A percentile compares a stretch with the other conserved stretches of the same genome.
Conservation (phyloP, 2,329 filamentous ascomycete genomes). For the Diaporthe citrichinensis region DNA sequence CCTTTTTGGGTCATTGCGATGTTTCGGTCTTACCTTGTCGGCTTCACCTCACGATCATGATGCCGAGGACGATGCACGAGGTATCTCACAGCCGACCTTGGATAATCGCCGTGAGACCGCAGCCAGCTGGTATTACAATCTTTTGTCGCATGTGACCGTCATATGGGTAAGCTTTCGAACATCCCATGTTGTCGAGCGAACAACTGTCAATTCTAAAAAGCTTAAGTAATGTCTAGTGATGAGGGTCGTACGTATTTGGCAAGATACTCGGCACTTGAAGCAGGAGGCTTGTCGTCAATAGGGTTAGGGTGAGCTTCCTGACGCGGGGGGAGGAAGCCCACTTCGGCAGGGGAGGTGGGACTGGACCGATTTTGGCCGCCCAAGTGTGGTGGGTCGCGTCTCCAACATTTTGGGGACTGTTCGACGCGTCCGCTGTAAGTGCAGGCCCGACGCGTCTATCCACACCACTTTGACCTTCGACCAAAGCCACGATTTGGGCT, state of each 20-base stretch:
- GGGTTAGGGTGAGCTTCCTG: conserved; percentile 14
- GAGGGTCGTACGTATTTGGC: too few relatives aligned
- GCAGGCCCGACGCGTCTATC: conserved; percentile 37
- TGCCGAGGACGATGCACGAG: background rate
- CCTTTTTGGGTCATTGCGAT: background rate
- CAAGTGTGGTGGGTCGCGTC: conserved; percentile 14
- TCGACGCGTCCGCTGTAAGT: conserved; percentile 38
- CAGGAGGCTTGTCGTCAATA: background rate
- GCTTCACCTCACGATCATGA: background rate
- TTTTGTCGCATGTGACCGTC: background rate
- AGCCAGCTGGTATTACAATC: background rate
- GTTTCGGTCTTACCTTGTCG: background rate
- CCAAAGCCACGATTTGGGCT: background rate
- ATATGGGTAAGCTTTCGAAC: too few relatives aligned
- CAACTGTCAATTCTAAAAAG: background rate
- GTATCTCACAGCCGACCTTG: background rate
- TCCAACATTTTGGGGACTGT: conserved; percentile 3
- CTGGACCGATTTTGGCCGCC: too few relatives aligned
- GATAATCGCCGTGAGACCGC: background rate
- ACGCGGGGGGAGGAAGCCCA: background rate
- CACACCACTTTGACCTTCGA: conserved; percentile 13
- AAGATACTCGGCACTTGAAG: background rate
- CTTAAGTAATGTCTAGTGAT: background rate
- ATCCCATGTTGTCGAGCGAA: background rate
- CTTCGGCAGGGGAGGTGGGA: too few relatives aligned